phyloP scores from a whole-genome alignment of 345 rosid genomes.

The Euphorbia tirucalli region DNA sequence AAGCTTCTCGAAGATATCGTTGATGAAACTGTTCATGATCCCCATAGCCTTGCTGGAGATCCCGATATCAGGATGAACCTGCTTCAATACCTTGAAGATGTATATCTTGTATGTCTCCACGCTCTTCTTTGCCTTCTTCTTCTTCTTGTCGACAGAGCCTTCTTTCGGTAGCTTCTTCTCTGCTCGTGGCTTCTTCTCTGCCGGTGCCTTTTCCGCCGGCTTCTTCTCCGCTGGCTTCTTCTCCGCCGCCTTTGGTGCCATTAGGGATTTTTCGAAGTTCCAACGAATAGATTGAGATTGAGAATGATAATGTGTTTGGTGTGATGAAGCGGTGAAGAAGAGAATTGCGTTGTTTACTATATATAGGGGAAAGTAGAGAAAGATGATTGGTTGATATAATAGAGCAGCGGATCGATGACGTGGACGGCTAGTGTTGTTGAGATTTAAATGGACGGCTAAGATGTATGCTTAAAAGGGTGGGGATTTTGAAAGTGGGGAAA shows the following conservation, averaged over 20 bases:
- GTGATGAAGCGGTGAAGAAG: no score
- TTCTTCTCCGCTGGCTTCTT: no score
- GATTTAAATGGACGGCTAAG: constrained; percentile 3
- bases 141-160: constrained; percentile 21
- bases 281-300: no score
- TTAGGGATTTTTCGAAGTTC: no score
- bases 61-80: constrained; percentile 30
- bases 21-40: constrained; percentile 28
- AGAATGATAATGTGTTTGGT: no score
- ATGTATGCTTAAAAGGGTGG: neutral
- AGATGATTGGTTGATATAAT: constrained; percentile 8
- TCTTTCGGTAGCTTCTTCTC: constrained; percentile 28
- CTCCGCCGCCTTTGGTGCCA: constrained; percentile 31
- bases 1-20: no score
- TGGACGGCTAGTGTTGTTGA: constrained; percentile 8
- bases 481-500: neutral
- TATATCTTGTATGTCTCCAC: constrained; percentile 29
- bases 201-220: no score
- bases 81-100: constrained; percentile 28
- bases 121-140: constrained; percentile 26
- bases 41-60: constrained; percentile 30
- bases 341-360: neutral
- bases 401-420: constrained; percentile 13
- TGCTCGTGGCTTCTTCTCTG: no score
- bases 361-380: neutral